phyloP scores from a whole-genome alignment of 805 yeast species.

The Candida schatavii region DNA sequence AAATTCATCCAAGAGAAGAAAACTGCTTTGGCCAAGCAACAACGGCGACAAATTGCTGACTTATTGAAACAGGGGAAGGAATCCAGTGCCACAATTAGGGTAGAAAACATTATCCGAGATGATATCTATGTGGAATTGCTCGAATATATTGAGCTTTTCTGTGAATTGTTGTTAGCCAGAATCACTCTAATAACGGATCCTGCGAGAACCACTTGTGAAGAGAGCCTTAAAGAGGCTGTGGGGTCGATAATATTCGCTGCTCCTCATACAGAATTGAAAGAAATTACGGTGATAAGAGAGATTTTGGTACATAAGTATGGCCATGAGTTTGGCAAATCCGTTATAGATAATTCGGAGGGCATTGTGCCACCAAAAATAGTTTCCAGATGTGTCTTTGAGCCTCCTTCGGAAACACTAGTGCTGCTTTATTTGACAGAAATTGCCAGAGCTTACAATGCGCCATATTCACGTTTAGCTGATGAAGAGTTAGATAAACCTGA shows the following conservation, averaged over 20 bases:
- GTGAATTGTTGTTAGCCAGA: slow-evolving; percentile 78
- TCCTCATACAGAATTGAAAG: slow-evolving; percentile 74
- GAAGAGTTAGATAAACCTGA: slow-evolving; percentile 15
- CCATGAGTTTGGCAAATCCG: slow-evolving; percentile 57
- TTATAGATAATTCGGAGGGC: slow-evolving; percentile 45
- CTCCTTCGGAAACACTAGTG: slow-evolving; percentile 67
- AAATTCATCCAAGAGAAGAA: slow-evolving; percentile 73
- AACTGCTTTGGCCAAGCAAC: slow-evolving; percentile 71
- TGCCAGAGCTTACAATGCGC: slow-evolving; percentile 74
- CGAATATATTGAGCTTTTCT: slow-evolving; percentile 76
- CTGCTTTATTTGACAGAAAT: slow-evolving; percentile 72
- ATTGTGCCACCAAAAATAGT: slow-evolving; percentile 68
- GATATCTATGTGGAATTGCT: slow-evolving; percentile 77
- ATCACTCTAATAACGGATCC: slow-evolving; percentile 55
- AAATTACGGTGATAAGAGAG: slow-evolving; percentile 59
- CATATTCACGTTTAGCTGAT: slow-evolving; percentile 54
- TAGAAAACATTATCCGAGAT: slow-evolving; percentile 79
- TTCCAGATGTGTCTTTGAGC: slow-evolving; percentile 58
- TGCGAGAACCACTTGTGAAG: slow-evolving; percentile 43
- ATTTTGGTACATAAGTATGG: slow-evolving; percentile 63
- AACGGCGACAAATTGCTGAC: slow-evolving; percentile 68
- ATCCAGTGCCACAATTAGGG: slow-evolving; percentile 77
- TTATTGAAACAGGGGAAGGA: slow-evolving; percentile 68
- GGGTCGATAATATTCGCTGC: slow-evolving; percentile 67
- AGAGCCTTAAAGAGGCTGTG: slow-evolving; percentile 73